Conservation (phyloP, 1,139 yeast species). For the Hanseniaspora uvarum region DNA sequence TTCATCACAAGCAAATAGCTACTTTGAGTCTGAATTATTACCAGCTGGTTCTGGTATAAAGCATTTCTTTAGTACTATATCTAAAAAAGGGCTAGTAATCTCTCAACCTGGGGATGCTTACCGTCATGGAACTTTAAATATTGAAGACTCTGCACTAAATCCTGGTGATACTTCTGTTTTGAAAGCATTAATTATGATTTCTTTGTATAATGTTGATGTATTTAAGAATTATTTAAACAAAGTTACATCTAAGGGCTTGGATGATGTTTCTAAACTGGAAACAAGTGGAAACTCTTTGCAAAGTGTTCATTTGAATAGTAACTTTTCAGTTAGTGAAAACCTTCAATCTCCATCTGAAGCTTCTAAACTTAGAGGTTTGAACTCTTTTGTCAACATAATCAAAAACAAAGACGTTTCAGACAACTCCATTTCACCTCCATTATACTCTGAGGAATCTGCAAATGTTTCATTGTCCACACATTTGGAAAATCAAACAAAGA, state of each 20-base stretch:
- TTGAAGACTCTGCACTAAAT: slow-evolving; percentile 2
- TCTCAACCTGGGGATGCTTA: slow-evolving; percentile 7
- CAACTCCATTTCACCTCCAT: background rate
- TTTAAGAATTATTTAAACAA: slow-evolving; percentile 12
- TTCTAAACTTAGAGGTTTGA: background rate
- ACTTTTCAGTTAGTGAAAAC: background rate
- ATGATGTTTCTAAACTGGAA: background rate
- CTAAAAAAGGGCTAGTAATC: background rate
- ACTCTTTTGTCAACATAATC: slow-evolving; percentile 2
- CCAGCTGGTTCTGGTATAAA: background rate
- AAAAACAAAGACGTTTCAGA: background rate
- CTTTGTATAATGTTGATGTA: slow-evolving; percentile 16
- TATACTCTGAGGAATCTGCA: background rate
- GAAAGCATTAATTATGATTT: slow-evolving; percentile 5
- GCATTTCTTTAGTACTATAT: background rate
- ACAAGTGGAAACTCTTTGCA: background rate
- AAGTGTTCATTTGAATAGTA: background rate
- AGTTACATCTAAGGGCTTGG: slow-evolving; percentile 6
- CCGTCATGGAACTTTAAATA: background rate
- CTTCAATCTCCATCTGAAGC: background rate
- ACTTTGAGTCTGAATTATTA: background rate
- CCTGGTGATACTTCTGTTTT: slow-evolving; percentile 15
- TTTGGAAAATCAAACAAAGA: slow-evolving; percentile 11
- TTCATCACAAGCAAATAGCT: too few species aligned
- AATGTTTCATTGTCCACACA: background rate